These are phyloP conservation scores for Lagenaria siceraria DNA, from an alignment of 306 rosid species.

Conservation along the genomic window DNA sequence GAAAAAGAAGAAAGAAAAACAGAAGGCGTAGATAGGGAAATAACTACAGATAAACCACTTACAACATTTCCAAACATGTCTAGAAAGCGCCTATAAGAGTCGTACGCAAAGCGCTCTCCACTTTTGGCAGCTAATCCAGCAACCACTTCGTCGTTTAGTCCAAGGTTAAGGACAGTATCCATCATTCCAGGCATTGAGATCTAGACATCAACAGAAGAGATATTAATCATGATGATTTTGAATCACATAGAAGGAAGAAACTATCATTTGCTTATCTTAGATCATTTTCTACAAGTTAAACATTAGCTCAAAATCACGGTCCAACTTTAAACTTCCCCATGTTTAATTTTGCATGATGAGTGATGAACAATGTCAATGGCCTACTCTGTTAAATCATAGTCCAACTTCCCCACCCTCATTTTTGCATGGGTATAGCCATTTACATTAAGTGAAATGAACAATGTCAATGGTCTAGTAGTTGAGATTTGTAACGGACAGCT, in stretches of 20 bases:
- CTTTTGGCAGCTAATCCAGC: conserved; percentile 81
- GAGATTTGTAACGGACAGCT: not conserved
- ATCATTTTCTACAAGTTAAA: not conserved
- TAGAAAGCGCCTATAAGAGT: conserved; percentile 84
- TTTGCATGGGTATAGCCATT: not conserved
- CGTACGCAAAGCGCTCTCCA: conserved; percentile 92
- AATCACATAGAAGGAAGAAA: not conserved
- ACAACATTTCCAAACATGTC: conserved; percentile 97
- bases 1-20: not conserved
- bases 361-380: not conserved
- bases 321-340: not conserved
- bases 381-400: not conserved
- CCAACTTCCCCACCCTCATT: not conserved
- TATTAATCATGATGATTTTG: not conserved
- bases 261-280: not conserved
- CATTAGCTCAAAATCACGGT: not conserved
- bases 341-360: not conserved
- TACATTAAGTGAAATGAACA: not conserved
- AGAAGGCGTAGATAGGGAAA: not conserved
- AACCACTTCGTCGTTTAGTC: conserved; percentile 80
- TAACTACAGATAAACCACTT: conserved; percentile 17
- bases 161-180: conserved; percentile 99
- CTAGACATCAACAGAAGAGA: conserved; percentile 17
- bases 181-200: conserved; percentile 99
- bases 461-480: not conserved